Percentiles rank a stretch among this genome's conserved stretches.
These are phyloP conservation scores for Phtheirospermum japonicum DNA, from an alignment of 257 asterid species.

Conservation along the genomic window DNA sequence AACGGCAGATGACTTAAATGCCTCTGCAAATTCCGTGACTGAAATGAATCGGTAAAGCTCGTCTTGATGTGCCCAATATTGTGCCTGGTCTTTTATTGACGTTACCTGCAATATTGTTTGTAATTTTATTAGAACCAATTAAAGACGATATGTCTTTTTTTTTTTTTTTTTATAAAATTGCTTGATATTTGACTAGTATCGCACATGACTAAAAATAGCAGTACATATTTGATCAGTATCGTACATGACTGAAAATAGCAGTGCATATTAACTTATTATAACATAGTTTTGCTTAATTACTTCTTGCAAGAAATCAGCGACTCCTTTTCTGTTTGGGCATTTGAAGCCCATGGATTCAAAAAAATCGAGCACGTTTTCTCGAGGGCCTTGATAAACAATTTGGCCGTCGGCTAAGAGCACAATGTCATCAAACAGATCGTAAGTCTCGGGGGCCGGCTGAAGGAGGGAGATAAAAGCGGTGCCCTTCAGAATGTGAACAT, in stretches of 20 bases:
- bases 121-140: background rate
- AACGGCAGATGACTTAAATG: constrained; percentile 49
- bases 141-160: too few relatives aligned
- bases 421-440: constrained; percentile 66
- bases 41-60: constrained; percentile 47
- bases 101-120: constrained; percentile 44
- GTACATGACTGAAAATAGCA: too few relatives aligned
- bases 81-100: constrained; percentile 76
- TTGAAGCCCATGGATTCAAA: constrained; percentile 69
- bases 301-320: constrained; percentile 82
- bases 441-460: constrained; percentile 84
- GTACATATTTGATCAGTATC: too few relatives aligned
- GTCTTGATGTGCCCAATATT: constrained; percentile 55
- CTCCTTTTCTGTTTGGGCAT: constrained; percentile 84
- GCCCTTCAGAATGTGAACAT: constrained; percentile 65
- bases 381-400: constrained; percentile 80
- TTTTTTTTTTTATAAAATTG: too few relatives aligned
- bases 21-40: constrained; percentile 54
- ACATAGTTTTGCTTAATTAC: constrained; percentile 35
- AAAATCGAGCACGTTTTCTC: constrained; percentile 59
- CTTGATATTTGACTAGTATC: too few relatives aligned
- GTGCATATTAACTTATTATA: too few relatives aligned
- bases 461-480: constrained; percentile 76
- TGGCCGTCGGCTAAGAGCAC: constrained; percentile 66
- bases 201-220: too few relatives aligned